Evolutionary conservation across 345 rosid genomes (phyloP), one percentile per base, ranked within the genome.

Genomic region (Adansonia digitata): DNA sequence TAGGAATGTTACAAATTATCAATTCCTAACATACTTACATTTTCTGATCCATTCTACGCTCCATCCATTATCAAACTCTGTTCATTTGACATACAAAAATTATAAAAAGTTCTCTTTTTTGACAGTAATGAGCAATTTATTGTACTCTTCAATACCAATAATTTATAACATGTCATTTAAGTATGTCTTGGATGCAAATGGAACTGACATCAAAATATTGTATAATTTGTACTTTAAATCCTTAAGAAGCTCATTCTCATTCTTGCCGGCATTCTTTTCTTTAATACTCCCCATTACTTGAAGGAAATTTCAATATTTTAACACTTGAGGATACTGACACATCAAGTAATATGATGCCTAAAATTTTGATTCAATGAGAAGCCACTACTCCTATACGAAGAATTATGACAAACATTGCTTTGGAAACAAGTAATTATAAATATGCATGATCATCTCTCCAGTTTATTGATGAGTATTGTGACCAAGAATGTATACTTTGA

Each of bases 401-500:
- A 60, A 61, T 29, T 60, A 42, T 18, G 40, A 26, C n/a, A n/a
- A n/a, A n/a, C n/a, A n/a, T n/a, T n/a, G n/a, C n/a, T n/a, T n/a
- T 43, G 31, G 49, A 64, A 64, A 22, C 18, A 63, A 79, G 68
- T 56, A 48, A 52, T 37, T 20, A 8, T 18, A 20, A n/a, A 57
- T 43, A 35, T 55, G 31, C 34, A 73, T 69, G 31, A 56, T 60
- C 63, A 53, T 43, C n/a, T n/a, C n/a, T n/a, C n/a, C n/a, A n/a
- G 26, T 34, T 42, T 74, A 34, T 79, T 76, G 37, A 71, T 45
- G 72, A 75, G 69, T 75, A 48, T 72, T 72, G 20, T 51, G 61
- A 60, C 60, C 61, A 71, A 76, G 73, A 79, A 55, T 73, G 71
- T 79, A 69, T 91, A 94, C 98, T 86, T 92, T 92, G 75, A 90